Base-by-base conservation (phyloP, 2,329 filamentous ascomycete species). In the Graphilbum sp. region DNA sequence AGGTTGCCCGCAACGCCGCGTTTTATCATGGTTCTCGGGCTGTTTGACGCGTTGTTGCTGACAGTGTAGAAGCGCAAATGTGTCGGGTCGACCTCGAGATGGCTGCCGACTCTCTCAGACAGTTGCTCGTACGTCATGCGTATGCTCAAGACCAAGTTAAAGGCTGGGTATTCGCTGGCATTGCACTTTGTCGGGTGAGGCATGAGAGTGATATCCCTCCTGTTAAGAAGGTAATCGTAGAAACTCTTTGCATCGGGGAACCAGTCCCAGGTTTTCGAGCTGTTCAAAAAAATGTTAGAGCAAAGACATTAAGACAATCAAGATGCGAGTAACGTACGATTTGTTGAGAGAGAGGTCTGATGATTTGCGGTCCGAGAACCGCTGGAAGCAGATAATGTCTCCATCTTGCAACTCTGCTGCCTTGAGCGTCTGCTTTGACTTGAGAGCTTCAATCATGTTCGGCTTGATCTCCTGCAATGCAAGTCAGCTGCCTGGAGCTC, bases 341-440 rank as follows among this genome's bases (percentile, higher is more conserved):
- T 20, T 36, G 30, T 37, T 36, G 11, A n/a, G n/a, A n/a, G 19
- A 24, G 20, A 33, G 29, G 3, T 27, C 17, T 1, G 38, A 31
- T n/a, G 30, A 19, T 19, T 55, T 59, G 13, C 58, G 58, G 34
- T 72, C 69, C 1, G 54, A 59, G 20, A 69, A 62, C 42, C 73
- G 72, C 55, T 98, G 90, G 60, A 96, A 95, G 53, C 87, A 94
- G 40, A 98, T 75, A 47, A 98, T 93, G 52, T 98, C 90, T 35
- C 90, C 90, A 50, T 98, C 88, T 54, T 96, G 88, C 19, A 98
- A 80, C 55, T 98, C 92, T 2, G 90, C 90, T 42, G 83, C 77
- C 47, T 86, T 82, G 42, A 98, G 68, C 0, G 86, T 85, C 52
- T 85, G 76, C 61, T 94, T 96, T 0, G 79, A 72, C 59, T 95